Evolutionary conservation across 2,329 filamentous ascomycete genomes (phyloP).

Genomic region (Bertia moriformis): DNA sequence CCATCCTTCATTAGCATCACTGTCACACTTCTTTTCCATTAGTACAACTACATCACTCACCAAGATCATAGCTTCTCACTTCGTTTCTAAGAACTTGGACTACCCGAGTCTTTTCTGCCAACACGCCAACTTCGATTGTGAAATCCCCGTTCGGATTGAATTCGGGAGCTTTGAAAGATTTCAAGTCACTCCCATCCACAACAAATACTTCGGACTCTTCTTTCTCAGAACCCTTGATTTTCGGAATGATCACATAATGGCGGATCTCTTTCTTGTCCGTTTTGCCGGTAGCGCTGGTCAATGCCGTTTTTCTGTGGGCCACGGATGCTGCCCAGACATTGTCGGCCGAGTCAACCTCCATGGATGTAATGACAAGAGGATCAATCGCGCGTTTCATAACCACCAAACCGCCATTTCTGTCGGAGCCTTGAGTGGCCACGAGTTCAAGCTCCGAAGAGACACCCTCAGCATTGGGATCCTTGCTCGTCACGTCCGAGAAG

Average conservation of each 20-base stretch:
- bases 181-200: not conserved
- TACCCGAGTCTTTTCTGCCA: slow-evolving; percentile 38
- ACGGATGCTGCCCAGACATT: not conserved
- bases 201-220: not conserved
- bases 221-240: slow-evolving; percentile 23
- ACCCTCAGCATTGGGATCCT: slow-evolving; percentile 1
- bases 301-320: not conserved
- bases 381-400: slow-evolving; percentile 27
- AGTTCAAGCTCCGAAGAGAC: slow-evolving; percentile 20
- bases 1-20: too few species aligned
- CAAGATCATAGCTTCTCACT: slow-evolving; percentile 46
- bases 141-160: slow-evolving; percentile 25
- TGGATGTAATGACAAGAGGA: slow-evolving; percentile 25
- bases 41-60: too few species aligned
- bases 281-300: not conserved
- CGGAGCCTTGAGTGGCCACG: slow-evolving; percentile 15
- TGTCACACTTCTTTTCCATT: too few species aligned
- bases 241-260: not conserved
- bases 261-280: not conserved
- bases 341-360: not conserved
- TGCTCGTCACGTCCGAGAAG: slow-evolving; percentile 6
- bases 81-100: slow-evolving; percentile 48
- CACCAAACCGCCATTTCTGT: not conserved
- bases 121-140: slow-evolving; percentile 41
- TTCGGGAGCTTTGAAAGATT: not conserved